These are phyloP conservation scores for Vitis rupestris DNA, from an alignment of 164 flowering plant species.

Conservation along the genomic window DNA sequence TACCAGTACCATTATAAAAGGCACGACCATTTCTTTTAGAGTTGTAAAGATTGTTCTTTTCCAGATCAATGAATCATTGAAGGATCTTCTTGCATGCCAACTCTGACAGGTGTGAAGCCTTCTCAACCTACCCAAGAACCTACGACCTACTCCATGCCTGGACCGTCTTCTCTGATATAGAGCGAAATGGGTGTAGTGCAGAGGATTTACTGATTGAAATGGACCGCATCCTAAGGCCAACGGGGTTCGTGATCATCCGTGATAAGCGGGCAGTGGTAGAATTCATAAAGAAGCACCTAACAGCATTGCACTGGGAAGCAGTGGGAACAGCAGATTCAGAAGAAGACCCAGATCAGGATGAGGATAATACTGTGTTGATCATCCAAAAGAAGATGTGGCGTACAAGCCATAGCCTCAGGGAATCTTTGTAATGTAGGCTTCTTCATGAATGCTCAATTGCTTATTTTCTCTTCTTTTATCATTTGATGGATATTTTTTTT, in stretches of 20 bases:
- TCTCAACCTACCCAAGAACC: slow-evolving; percentile 81
- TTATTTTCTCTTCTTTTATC: not conserved
- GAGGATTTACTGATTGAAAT: slow-evolving; percentile 78
- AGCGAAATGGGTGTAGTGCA: slow-evolving; percentile 68
- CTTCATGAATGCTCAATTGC: not conserved
- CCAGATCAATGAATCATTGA: not conserved
- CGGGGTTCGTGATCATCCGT: slow-evolving; percentile 67
- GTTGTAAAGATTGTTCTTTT: not conserved
- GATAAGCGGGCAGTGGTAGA: slow-evolving; percentile 64
- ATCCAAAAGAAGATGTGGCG: slow-evolving; percentile 78
- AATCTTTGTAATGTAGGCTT: slow-evolving; percentile 27
- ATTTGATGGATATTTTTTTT: not conserved
- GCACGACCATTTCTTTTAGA: no score
- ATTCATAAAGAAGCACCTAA: slow-evolving; percentile 56
- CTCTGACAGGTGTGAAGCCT: slow-evolving; percentile 76
- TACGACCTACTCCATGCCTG: slow-evolving; percentile 88
- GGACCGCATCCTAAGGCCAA: slow-evolving; percentile 82
- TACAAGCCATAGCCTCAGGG: slow-evolving; percentile 48
- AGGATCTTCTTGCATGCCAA: not conserved
- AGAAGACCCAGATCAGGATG: slow-evolving; percentile 46
- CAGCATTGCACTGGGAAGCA: slow-evolving; percentile 75
- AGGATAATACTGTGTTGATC: slow-evolving; percentile 48
- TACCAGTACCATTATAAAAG: no score
- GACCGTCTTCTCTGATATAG: slow-evolving; percentile 67
- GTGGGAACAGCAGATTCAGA: slow-evolving; percentile 40